Evolutionary conservation across 1,284 basidiomycete genomes (phyloP).

Genomic region (Bondarzewia mesenterica): DNA sequence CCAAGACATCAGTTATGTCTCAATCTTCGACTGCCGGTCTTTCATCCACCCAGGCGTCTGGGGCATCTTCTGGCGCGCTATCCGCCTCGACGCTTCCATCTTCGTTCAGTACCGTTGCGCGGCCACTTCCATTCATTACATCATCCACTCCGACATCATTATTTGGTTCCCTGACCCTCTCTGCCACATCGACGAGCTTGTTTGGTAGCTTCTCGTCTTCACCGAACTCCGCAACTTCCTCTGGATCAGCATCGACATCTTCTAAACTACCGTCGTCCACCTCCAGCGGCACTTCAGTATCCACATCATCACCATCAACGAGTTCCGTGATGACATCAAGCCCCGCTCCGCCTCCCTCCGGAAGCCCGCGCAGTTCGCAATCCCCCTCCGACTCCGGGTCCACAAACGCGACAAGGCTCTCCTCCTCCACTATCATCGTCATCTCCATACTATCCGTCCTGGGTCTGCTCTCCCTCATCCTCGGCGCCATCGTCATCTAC

Average conservation of each 20-base stretch:
- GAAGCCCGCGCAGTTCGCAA: neutral
- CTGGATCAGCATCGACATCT: neutral
- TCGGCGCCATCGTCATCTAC: slow-evolving; percentile 3
- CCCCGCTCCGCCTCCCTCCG: neutral
- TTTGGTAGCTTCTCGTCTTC: neutral
- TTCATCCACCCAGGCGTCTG: neutral
- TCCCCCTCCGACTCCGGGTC: neutral
- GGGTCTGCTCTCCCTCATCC: slow-evolving; percentile 3
- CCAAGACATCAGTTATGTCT: too few relatives aligned
- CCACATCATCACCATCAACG: too few relatives aligned
- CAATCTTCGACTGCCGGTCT: neutral
- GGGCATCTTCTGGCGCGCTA: too few relatives aligned
- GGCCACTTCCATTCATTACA: neutral
- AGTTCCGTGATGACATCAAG: too few relatives aligned
- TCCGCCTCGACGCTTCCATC: neutral
- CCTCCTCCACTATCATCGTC: neutral
- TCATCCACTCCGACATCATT: neutral
- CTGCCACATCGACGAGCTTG: too few relatives aligned
- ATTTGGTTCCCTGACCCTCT: too few relatives aligned
- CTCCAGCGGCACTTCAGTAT: too few relatives aligned
- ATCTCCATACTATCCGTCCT: slow-evolving; percentile 8
- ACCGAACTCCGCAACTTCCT: too few relatives aligned
- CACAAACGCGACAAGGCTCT: neutral
- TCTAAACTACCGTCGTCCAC: too few relatives aligned
- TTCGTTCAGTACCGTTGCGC: neutral